Evolutionary conservation across 1,139 yeast genomes (phyloP), one percentile per base, ranked within the genome.

Genomic region (Taphrina communis): DNA sequence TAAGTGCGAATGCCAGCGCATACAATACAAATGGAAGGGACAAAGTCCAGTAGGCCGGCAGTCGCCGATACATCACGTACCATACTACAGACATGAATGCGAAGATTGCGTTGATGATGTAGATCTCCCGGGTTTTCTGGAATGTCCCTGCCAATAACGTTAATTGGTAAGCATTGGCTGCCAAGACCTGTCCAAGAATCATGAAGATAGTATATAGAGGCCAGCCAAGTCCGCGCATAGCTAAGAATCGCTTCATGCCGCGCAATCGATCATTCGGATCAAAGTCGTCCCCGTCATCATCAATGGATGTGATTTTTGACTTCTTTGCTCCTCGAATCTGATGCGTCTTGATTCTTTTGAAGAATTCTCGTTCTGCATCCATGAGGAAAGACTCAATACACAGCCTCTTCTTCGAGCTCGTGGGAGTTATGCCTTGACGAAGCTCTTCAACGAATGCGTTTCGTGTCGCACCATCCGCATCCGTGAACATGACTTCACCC

Each of bases 91-190:
- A 63, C 46, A 68, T 44, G 36, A 52, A 51, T 5, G 62, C 56
- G 51, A 41, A 68, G 6, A 65, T 53, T 31, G 65, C 53, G 42
- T 56, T 51, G 50, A 68, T 65, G 25, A 50, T 63, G 31, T 68
- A 68, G 21, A 63, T 35, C 35, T 62, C 61, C 21, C 36, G 38
- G 25, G 69, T 48, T 38, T 36, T 55, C 25, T 62, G 56, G 35
- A 38, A 69, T 17, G 58, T 46, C 8, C 70, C 70, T n/a, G 68
- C 60, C 31, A 68, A 56, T 9, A 68, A 52, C 14, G 55, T 63
- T 42, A 68, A 46, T 36, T 68, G 70, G 52, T 52, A 68, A 12
- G 70, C 52, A 36, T 58, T 62, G 11, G 70, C 70, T 35, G 70
- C 68, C 31, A 68, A 25, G 39, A 68, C 52, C 36, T 68, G 70